Conservation (phyloP, 2,329 filamentous ascomycete species). For the Pseudogymnoascus sp. region DNA sequence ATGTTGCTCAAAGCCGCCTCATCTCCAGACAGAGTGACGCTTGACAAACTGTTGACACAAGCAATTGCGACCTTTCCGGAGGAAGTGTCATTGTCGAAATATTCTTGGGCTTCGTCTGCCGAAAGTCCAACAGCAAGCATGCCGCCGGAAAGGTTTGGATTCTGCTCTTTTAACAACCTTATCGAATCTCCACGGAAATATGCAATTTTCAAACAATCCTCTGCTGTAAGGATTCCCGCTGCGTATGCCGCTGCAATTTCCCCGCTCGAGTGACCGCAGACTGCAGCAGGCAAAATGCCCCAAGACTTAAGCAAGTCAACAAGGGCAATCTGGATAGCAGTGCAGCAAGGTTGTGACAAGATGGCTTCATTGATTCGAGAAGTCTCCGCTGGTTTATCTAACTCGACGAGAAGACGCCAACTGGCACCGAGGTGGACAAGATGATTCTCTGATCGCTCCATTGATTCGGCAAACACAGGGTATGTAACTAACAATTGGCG, state of each 20-base stretch:
- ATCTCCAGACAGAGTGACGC: conserved; percentile 22
- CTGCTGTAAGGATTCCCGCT: conserved; percentile 27
- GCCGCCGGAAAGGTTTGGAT: conserved; percentile 30
- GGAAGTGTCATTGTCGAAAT: neutral
- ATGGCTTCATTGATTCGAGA: conserved; percentile 38
- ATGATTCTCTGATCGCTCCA: neutral
- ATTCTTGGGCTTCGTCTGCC: conserved; percentile 17
- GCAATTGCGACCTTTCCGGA: conserved; percentile 25
- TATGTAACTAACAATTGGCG: conserved; percentile 13
- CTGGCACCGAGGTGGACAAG: neutral
- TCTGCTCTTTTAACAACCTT: conserved; percentile 22
- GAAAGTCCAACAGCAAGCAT: conserved; percentile 46
- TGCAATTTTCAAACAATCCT: conserved; percentile 34
- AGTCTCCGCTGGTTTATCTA: conserved; percentile 12
- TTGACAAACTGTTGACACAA: conserved; percentile 22
- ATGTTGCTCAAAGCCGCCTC: conserved; percentile 10
- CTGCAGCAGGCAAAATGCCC: conserved; percentile 31
- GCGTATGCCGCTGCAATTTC: conserved; percentile 42
- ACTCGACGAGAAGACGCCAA: neutral
- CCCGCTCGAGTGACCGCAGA: conserved; percentile 39
- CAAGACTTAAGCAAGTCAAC: conserved; percentile 36
- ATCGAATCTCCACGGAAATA: conserved; percentile 30
- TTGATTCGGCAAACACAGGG: neutral
- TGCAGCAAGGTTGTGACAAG: conserved; percentile 35
- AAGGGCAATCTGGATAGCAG: conserved; percentile 40